These are phyloP conservation scores for Stylonectria norvegica DNA, from an alignment of 2,329 filamentous ascomycete genomes.

Conservation along the genomic window DNA sequence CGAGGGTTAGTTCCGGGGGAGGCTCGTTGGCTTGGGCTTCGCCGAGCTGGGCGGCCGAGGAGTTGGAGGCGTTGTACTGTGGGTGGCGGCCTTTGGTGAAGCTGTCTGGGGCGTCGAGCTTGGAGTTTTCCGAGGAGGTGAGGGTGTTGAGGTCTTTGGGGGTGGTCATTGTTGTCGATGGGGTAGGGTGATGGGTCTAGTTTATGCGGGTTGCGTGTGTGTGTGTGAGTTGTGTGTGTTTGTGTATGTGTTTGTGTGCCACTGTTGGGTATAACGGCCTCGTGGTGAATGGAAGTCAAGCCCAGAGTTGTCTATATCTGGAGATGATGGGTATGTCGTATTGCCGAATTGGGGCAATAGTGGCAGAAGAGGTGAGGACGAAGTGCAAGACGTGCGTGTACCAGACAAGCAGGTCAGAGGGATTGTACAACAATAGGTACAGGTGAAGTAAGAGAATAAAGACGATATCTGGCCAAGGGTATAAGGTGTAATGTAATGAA, in stretches of 20 bases:
- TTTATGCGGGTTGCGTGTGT: background rate
- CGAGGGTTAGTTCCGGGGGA: background rate
- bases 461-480: too few relatives aligned
- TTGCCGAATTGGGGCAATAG: too few relatives aligned
- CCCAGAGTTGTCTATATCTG: too few relatives aligned
- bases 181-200: background rate
- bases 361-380: too few relatives aligned
- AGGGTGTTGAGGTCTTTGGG: background rate
- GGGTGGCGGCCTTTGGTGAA: conserved; percentile 6
- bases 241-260: background rate
- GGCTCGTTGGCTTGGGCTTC: too few relatives aligned
- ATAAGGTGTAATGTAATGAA: too few relatives aligned
- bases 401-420: too few relatives aligned
- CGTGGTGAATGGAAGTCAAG: background rate
- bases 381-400: too few relatives aligned
- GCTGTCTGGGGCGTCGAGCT: background rate
- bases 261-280: background rate
- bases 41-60: conserved; percentile 11
- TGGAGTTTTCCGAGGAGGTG: background rate
- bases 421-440: too few relatives aligned
- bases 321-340: too few relatives aligned
- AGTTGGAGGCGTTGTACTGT: conserved; percentile 11
- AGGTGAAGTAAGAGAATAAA: too few relatives aligned
- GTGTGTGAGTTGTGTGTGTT: background rate
- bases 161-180: conserved; percentile 4